Percentiles rank a stretch among this genome's conserved stretches.
phyloP scores from a whole-genome alignment of 1,284 basidiomycete genomes.

The Puccinia polysora region DNA sequence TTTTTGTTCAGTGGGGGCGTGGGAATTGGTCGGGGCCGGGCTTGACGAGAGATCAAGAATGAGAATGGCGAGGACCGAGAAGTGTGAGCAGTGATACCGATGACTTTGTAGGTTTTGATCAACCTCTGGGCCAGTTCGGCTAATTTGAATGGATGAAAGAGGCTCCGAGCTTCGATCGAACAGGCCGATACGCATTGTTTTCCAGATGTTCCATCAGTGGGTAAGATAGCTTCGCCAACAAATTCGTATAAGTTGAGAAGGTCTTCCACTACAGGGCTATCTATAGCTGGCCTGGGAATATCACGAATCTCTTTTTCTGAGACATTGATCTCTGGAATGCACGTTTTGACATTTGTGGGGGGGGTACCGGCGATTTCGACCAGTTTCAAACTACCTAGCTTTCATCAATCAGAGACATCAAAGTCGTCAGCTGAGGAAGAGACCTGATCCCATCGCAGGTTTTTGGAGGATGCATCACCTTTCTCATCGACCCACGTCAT shows the following conservation, averaged over 20 bases:
- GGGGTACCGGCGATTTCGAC: slow-evolving; percentile 3
- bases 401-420: too few species aligned
- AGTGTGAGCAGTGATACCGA: slow-evolving; percentile 16
- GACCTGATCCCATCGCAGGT: too few species aligned
- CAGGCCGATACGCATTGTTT: not conserved
- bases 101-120: not conserved
- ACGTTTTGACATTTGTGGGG: not conserved
- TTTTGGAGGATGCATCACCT: not conserved
- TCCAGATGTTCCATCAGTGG: not conserved
- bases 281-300: not conserved
- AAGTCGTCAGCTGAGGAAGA: not conserved
- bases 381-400: slow-evolving; percentile 29
- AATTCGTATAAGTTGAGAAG: slow-evolving; percentile 17
- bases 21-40: not conserved
- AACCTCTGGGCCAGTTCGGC: not conserved
- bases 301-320: not conserved
- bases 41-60: slow-evolving; percentile 16
- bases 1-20: not conserved
- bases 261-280: not conserved
- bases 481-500: slow-evolving; percentile 36
- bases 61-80: slow-evolving; percentile 15
- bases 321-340: not conserved
- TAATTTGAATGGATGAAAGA: slow-evolving; percentile 35
- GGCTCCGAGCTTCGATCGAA: not conserved
- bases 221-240: slow-evolving; percentile 12